A percentile compares a stretch with the other conserved stretches of the same genome.
These are phyloP conservation scores for Neurospora tetraspora DNA, from an alignment of 495 filamentous ascomycete species.

Conservation along the genomic window DNA sequence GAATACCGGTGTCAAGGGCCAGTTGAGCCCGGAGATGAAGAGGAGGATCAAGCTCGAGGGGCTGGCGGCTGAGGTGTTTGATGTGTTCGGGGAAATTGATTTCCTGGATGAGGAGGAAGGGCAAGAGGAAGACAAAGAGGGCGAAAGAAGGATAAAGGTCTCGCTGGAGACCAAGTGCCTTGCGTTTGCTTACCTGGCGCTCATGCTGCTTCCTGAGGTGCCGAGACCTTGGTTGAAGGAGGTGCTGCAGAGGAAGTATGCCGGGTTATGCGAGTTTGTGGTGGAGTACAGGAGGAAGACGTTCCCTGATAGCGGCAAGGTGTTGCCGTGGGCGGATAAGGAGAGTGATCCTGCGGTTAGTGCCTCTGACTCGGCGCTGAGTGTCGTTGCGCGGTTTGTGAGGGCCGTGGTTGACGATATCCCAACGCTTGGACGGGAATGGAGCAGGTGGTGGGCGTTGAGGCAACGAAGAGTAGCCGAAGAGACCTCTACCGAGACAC, in stretches of 20 bases:
- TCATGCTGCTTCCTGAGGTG: slow-evolving; percentile 61
- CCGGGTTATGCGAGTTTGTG: slow-evolving; percentile 44
- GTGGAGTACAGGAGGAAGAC: slow-evolving; percentile 31
- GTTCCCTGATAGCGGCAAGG: slow-evolving; percentile 20
- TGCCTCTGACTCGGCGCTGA: neutral
- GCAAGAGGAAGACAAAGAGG: neutral
- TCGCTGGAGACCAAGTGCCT: slow-evolving; percentile 68
- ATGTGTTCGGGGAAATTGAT: slow-evolving; percentile 55
- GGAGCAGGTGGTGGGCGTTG: slow-evolving; percentile 17
- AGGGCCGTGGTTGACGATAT: slow-evolving; percentile 16
- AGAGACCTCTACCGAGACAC: neutral
- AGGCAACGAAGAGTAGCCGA: slow-evolving; percentile 8
- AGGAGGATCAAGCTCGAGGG: slow-evolving; percentile 59
- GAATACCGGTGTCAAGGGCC: slow-evolving; percentile 2
- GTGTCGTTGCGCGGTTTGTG: slow-evolving; percentile 20
- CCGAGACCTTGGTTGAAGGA: slow-evolving; percentile 63
- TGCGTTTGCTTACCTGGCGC: slow-evolving; percentile 62
- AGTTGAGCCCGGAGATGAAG: slow-evolving; percentile 37
- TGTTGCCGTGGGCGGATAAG: slow-evolving; percentile 7
- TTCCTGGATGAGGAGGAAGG: slow-evolving; percentile 30
- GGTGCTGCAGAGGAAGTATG: slow-evolving; percentile 47
- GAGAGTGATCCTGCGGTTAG: neutral
- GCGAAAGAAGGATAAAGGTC: neutral
- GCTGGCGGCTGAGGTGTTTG: slow-evolving; percentile 56
- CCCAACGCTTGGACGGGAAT: slow-evolving; percentile 9